Evolutionary conservation across 768 basidiomycete genomes (phyloP).

Genomic region (Daedalea quercina): DNA sequence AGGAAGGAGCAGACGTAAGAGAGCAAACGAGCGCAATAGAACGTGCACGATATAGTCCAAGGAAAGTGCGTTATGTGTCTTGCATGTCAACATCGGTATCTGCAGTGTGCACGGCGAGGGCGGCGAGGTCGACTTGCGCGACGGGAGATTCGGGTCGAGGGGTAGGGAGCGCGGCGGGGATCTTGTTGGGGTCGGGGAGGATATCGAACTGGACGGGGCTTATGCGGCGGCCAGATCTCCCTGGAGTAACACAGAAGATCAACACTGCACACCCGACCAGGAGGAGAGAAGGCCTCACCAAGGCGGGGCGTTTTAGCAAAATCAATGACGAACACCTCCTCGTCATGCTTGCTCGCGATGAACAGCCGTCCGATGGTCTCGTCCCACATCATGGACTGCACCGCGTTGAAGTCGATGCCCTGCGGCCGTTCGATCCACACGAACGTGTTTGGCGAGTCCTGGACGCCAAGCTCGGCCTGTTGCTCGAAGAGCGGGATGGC

Average conservation of each 20-base stretch:
- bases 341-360: constrained; percentile 36
- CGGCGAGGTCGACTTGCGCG: too few species aligned
- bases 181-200: neutral
- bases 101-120: too few species aligned
- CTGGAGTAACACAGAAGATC: neutral
- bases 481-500: neutral
- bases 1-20: too few species aligned
- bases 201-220: neutral
- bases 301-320: constrained; percentile 32
- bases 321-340: constrained; percentile 41
- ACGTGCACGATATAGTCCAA: too few species aligned
- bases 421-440: constrained; percentile 2
- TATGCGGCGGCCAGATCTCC: neutral
- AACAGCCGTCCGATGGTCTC: constrained; percentile 57
- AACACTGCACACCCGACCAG: neutral
- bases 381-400: constrained; percentile 57
- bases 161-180: neutral
- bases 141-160: neutral
- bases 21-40: too few species aligned
- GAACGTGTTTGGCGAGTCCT: neutral
- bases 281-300: constrained; percentile 18
- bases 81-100: too few species aligned
- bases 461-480: neutral
- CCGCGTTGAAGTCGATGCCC: constrained; percentile 16
- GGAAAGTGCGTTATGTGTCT: too few species aligned